Percentiles rank a stretch among this genome's conserved stretches.
These are phyloP conservation scores for Lentinula boryana DNA, from an alignment of 768 basidiomycete species.

Conservation along the genomic window DNA sequence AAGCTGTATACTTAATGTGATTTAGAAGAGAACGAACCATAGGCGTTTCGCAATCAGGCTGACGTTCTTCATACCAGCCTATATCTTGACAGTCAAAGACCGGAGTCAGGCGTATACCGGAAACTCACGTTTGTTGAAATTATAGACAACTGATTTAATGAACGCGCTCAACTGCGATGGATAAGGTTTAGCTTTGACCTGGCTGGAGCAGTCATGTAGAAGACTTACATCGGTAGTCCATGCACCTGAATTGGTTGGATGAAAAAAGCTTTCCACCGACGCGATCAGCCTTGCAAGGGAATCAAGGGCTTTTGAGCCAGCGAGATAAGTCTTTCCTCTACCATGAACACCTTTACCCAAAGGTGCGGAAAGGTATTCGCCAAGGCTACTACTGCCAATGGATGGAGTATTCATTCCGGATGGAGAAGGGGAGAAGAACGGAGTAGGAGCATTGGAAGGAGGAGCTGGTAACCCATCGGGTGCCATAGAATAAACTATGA, in stretches of 20 bases:
- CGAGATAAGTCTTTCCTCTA: conserved; percentile 58
- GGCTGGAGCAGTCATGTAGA: conserved; percentile 8
- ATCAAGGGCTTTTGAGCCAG: conserved; percentile 79
- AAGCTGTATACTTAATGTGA: not conserved
- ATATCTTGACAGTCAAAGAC: not conserved
- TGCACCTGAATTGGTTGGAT: conserved; percentile 79
- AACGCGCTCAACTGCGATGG: conserved; percentile 65
- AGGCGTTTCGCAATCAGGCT: conserved; percentile 78
- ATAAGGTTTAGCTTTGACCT: conserved; percentile 5
- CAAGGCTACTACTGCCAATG: conserved; percentile 36
- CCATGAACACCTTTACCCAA: conserved; percentile 38
- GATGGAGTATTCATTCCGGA: conserved; percentile 59
- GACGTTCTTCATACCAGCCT: conserved; percentile 79
- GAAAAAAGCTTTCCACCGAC: conserved; percentile 87
- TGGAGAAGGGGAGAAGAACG: conserved; percentile 63
- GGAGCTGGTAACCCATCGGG: conserved; percentile 53
- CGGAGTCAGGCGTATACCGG: not conserved
- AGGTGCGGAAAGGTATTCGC: conserved; percentile 56
- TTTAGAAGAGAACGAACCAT: conserved; percentile 25
- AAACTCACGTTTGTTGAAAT: conserved; percentile 72
- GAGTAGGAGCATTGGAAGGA: conserved; percentile 62
- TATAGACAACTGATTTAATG: conserved; percentile 76
- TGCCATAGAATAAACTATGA: conserved; percentile 88
- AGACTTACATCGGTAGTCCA: conserved; percentile 70
- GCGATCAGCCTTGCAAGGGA: conserved; percentile 81